Base-by-base conservation (phyloP, 140 eudicot genomes). In the Flaveria floridana region DNA sequence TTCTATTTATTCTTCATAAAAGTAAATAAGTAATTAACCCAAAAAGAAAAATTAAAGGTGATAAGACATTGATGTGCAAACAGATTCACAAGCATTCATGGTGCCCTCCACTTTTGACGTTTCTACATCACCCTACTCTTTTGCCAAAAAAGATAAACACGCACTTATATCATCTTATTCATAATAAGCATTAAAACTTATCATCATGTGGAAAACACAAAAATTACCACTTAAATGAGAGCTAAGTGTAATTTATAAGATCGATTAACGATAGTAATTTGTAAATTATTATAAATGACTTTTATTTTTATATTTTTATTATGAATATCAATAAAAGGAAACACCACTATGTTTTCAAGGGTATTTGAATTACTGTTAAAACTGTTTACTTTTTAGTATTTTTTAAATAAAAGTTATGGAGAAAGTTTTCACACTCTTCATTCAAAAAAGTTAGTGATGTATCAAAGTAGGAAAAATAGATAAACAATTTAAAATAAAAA, bases 51-150 rank as follows among this genome's bases (percentile, higher is more conserved):
- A 23, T 23, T 23, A 23, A 65, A 34, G 25, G 50, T 65, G 51
- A 65, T 8, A 66, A 66, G 71, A 66, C 71, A 66, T 16, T 18
- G 30, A 16, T 66, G 71, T 41, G 30, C 53, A 66, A 16, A 41
- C 53, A 66, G 53, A 66, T 66, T 65, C 37, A 65, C 70, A 34
- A 65, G 70, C 70, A 65, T 65, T 66, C 71, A 18, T 66, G 53
- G 71, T 66, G 71, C 30, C 71, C 16, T 41, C 52, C 41, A 66
- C 71, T 66, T 66, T 66, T 41, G 30, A 66, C 9, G 53, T 18
- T 39, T 25, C 71, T 39, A 66, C 26, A 18, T 41, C 53, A 39
- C 71, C 71, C 19, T 8, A 65, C 71, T 65, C 53, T 37, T 65
- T 39, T 18, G 71, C 71, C 25, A 18, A 39, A 64, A 34, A 62